These are phyloP conservation scores for Beauveria pseudobassiana DNA, from an alignment of 2,329 filamentous ascomycete genomes.

Conservation along the genomic window DNA sequence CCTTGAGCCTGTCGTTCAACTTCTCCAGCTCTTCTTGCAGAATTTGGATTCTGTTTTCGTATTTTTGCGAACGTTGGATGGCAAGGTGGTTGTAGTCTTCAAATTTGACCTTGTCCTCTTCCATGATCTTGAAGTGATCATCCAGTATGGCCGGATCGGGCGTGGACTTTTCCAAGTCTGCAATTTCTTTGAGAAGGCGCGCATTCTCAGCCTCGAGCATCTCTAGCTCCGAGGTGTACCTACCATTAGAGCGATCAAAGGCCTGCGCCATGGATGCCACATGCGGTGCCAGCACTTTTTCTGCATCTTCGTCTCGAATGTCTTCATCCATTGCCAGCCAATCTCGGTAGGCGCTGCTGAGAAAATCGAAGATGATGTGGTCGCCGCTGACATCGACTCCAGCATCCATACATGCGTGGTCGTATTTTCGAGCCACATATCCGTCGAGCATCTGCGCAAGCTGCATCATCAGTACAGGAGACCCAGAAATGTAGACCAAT, in stretches of 20 bases:
- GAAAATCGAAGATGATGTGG: conserved; percentile 88
- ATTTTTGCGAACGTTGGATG: conserved; percentile 79
- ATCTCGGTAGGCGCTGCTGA: conserved; percentile 83
- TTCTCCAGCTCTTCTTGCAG: conserved; percentile 84
- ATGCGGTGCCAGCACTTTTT: conserved; percentile 72
- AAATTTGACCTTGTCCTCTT: conserved; percentile 91
- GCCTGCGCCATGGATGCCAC: conserved; percentile 79
- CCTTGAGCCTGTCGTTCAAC: conserved; percentile 63
- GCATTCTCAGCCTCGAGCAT: conserved; percentile 82
- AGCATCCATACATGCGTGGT: conserved; percentile 80
- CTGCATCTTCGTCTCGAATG: conserved; percentile 74
- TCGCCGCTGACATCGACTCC: conserved; percentile 85
- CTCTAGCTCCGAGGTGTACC: conserved; percentile 76
- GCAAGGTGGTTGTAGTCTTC: conserved; percentile 88
- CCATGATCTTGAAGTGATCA: conserved; percentile 84
- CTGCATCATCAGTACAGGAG: conserved; percentile 98
- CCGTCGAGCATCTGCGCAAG: conserved; percentile 87
- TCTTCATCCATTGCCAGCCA: conserved; percentile 93
- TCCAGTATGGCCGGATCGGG: conserved; percentile 79
- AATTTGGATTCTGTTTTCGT: conserved; percentile 70
- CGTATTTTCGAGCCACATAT: conserved; percentile 70
- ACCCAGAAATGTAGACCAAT: conserved; percentile 92
- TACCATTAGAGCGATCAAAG: conserved; percentile 78
- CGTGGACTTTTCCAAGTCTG: conserved; percentile 79
- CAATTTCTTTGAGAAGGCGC: conserved; percentile 74